Evolutionary conservation across 2,329 filamentous ascomycete genomes (phyloP).

Genomic region (Xylaria sp.): DNA sequence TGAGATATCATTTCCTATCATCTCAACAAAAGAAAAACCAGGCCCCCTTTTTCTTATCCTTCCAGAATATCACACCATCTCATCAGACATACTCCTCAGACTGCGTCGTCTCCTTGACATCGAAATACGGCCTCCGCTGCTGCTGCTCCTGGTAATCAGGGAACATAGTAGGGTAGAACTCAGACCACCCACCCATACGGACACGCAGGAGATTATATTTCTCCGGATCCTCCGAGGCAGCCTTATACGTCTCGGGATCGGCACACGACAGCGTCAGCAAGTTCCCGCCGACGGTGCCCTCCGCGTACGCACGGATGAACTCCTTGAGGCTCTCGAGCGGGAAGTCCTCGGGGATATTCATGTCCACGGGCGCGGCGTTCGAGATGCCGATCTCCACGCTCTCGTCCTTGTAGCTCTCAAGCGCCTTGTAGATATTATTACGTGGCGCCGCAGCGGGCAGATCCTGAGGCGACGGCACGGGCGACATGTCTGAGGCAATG

Average conservation of each 20-base stretch:
- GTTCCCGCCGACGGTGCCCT: conserved; percentile 38
- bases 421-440: conserved; percentile 37
- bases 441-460: conserved; percentile 27
- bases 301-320: conserved; percentile 34
- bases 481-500: conserved; percentile 40
- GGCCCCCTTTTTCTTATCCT: too few relatives aligned
- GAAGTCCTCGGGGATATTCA: conserved; percentile 42
- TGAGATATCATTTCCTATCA: too few relatives aligned
- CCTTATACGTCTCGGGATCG: conserved; percentile 37
- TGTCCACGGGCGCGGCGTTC: conserved; percentile 40
- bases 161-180: conserved; percentile 41
- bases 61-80: too few relatives aligned
- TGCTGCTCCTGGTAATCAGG: conserved; percentile 41
- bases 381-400: conserved; percentile 36
- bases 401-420: conserved; percentile 25
- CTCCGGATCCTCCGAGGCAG: conserved; percentile 36
- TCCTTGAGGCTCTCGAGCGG: conserved; percentile 30
- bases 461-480: conserved; percentile 36
- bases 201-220: conserved; percentile 40
- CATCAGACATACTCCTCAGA: neutral
- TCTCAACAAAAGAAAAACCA: too few relatives aligned
- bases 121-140: conserved; percentile 38
- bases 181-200: conserved; percentile 41
- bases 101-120: neutral
- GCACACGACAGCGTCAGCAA: conserved; percentile 39